Conservation (phyloP, 1,284 basidiomycete species). For the Fistulinella cinereoalba region DNA sequence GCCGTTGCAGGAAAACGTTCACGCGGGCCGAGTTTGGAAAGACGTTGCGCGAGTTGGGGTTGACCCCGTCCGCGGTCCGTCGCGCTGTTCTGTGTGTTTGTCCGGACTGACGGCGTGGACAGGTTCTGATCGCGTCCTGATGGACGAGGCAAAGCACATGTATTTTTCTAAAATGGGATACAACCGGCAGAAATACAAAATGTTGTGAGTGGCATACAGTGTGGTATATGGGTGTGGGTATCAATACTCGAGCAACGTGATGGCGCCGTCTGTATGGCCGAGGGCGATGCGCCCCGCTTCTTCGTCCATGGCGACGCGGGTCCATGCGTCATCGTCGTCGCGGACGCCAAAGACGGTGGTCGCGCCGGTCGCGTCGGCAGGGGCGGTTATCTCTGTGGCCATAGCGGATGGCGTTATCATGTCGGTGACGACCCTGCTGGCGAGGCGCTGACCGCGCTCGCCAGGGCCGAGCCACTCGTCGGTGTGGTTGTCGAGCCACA, state of each 20-base stretch:
- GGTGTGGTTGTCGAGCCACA: conserved; percentile 63
- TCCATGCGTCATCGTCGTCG: conserved; percentile 45
- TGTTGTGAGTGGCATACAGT: too few relatives aligned
- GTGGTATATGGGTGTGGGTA: not conserved
- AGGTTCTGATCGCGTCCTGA: conserved; percentile 55
- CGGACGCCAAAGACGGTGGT: conserved; percentile 46
- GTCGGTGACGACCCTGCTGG: conserved; percentile 19
- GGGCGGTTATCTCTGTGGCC: too few relatives aligned
- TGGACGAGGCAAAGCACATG: not conserved
- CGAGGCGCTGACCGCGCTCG: conserved; percentile 57
- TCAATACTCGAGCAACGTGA: conserved; percentile 50
- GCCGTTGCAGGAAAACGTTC: conserved; percentile 57
- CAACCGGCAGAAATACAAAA: not conserved
- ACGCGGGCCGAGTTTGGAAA: conserved; percentile 60
- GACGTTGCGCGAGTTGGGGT: conserved; percentile 66
- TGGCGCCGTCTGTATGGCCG: conserved; percentile 47
- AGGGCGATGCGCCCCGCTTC: conserved; percentile 57
- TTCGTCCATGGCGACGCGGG: conserved; percentile 54
- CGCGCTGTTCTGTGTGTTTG: not conserved
- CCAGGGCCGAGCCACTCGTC: conserved; percentile 46
- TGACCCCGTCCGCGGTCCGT: conserved; percentile 76
- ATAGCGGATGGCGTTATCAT: too few relatives aligned
- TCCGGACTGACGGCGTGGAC: not conserved
- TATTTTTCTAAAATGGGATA: not conserved
- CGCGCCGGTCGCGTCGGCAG: conserved; percentile 2